Evolutionary conservation across 2,329 filamentous ascomycete genomes (phyloP).

Genomic region (Aspergillus pseudotamarii): DNA sequence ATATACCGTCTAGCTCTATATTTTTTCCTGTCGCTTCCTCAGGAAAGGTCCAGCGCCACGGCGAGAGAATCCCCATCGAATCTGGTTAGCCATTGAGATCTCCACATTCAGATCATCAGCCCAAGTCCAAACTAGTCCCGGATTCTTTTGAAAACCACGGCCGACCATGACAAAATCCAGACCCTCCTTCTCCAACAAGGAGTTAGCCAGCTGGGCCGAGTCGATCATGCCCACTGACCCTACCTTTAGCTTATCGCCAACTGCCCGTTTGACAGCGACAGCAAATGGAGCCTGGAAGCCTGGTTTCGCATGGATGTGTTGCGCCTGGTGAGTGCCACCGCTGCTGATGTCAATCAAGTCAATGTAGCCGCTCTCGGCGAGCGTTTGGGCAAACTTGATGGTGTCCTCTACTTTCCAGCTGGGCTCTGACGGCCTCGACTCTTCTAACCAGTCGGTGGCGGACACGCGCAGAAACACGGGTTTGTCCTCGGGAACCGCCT

Average conservation of each 20-base stretch:
- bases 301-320: constrained; percentile 51
- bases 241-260: constrained; percentile 70
- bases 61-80: constrained; percentile 56
- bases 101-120: constrained; percentile 73
- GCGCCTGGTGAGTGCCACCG: constrained; percentile 18
- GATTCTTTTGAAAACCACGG: constrained; percentile 79
- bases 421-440: constrained; percentile 56
- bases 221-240: constrained; percentile 75
- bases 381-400: constrained; percentile 63
- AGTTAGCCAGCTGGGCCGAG: constrained; percentile 67
- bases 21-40: constrained; percentile 16
- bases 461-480: constrained; percentile 73
- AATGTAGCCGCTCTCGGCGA: constrained; percentile 69
- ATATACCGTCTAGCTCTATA: background rate
- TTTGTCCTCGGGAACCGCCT: constrained; percentile 65
- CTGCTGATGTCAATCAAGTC: constrained; percentile 81
- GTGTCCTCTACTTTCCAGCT: constrained; percentile 73
- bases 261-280: constrained; percentile 68
- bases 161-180: constrained; percentile 73
- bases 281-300: constrained; percentile 77
- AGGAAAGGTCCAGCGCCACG: constrained; percentile 20
- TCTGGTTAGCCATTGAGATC: constrained; percentile 73
- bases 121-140: constrained; percentile 72
- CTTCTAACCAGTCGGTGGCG: constrained; percentile 74
- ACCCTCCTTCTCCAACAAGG: constrained; percentile 55